Percentiles rank a stretch among this genome's conserved stretches.
These are phyloP conservation scores for Crassisporium funariophilum DNA, from an alignment of 768 basidiomycete species.

Conservation along the genomic window DNA sequence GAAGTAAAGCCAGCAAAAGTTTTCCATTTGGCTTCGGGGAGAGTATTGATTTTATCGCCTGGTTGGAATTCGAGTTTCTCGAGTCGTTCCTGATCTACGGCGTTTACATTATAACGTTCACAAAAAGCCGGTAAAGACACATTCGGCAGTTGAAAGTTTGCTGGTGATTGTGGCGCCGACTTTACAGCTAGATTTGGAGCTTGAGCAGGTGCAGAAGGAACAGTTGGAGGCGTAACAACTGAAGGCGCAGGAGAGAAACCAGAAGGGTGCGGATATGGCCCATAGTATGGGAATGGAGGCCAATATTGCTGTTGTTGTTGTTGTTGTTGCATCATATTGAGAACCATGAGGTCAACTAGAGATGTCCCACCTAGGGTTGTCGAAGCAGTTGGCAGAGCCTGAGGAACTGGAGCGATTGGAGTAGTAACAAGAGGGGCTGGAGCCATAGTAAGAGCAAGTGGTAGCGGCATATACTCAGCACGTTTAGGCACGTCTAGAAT, in stretches of 20 bases:
- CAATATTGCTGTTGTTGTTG: background rate
- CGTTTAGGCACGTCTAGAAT: background rate
- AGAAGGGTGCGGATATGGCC: no score
- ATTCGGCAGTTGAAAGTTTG: conserved; percentile 6
- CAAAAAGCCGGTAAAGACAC: conserved; percentile 6
- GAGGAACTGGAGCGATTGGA: background rate
- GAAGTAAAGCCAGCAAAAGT: conserved; percentile 4
- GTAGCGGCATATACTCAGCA: background rate
- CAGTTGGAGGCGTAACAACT: no score
- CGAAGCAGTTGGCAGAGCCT: background rate
- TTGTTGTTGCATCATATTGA: conserved; percentile 5
- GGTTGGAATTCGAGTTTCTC: conserved; percentile 9
- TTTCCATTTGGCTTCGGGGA: conserved; percentile 3
- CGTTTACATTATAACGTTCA: conserved; percentile 1
- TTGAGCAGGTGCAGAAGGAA: background rate
- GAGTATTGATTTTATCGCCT: conserved; percentile 8
- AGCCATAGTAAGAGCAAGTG: background rate
- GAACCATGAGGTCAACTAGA: background rate
- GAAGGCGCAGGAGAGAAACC: background rate
- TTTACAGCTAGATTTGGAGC: no score
- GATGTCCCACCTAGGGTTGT: background rate
- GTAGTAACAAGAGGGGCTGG: background rate
- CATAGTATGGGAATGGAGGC: no score
- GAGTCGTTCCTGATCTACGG: conserved; percentile 5
- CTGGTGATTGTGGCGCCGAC: background rate